Evolutionary conservation across 352 stramenopile species (phyloP).

Genomic region (Pythium phragmitis): DNA sequence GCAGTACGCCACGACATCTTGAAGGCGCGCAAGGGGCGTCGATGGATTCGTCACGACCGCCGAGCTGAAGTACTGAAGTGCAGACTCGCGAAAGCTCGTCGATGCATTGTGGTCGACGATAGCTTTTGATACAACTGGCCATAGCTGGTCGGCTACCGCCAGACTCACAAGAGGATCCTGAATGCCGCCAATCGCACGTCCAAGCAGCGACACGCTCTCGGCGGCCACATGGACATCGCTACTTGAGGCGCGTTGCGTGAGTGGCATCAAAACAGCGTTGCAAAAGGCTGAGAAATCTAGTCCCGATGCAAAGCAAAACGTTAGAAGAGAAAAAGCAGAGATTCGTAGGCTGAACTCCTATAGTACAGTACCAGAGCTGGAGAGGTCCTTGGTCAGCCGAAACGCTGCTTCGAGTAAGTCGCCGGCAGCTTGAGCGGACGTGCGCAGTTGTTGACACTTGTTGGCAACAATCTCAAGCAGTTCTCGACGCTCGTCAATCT

Average conservation of each 20-base stretch:
- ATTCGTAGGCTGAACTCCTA: background rate
- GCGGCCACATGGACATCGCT: slow-evolving; percentile 17
- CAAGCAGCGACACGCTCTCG: slow-evolving; percentile 42
- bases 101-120: slow-evolving; percentile 34
- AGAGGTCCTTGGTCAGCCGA: slow-evolving; percentile 41
- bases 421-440: slow-evolving; percentile 20
- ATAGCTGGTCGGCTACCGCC: slow-evolving; percentile 46
- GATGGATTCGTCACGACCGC: slow-evolving; percentile 15
- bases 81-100: slow-evolving; percentile 31
- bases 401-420: slow-evolving; percentile 73
- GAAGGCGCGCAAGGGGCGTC: background rate
- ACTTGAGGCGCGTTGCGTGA: slow-evolving; percentile 11
- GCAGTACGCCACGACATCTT: slow-evolving; percentile 17
- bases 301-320: background rate
- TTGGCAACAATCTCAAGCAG: slow-evolving; percentile 29
- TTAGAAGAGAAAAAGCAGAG: background rate
- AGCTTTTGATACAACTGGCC: slow-evolving; percentile 40
- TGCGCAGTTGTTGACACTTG: slow-evolving; percentile 16
- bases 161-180: slow-evolving; percentile 32
- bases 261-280: slow-evolving; percentile 38
- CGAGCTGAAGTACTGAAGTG: slow-evolving; percentile 51
- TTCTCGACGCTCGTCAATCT: slow-evolving; percentile 43
- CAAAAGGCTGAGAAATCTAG: slow-evolving; percentile 58
- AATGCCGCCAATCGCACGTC: slow-evolving; percentile 53
- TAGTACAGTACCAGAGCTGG: slow-evolving; percentile 39